phyloP scores from a whole-genome alignment of 257 asterid genomes.

The Cynanchum wilfordii region DNA sequence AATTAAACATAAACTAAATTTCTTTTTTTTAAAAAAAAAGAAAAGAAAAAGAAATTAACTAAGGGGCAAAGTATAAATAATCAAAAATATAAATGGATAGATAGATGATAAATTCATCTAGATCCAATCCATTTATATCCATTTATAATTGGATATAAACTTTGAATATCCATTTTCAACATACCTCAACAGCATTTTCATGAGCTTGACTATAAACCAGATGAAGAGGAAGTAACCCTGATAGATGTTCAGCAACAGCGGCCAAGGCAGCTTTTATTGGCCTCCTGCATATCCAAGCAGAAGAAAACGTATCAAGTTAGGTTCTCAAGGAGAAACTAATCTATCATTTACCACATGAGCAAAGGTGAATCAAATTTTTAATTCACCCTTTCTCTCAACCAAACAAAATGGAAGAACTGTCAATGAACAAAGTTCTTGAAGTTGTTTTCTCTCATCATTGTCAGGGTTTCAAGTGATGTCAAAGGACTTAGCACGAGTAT shows the following conservation, averaged over 20 bases:
- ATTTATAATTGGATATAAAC: too few relatives aligned
- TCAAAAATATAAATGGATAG: too few relatives aligned
- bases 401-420: background rate
- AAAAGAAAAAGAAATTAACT: too few relatives aligned
- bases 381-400: background rate
- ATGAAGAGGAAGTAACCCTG: slow-evolving; percentile 97
- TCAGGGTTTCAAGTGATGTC: background rate
- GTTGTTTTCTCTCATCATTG: background rate
- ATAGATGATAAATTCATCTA: too few relatives aligned
- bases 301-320: slow-evolving; percentile 10
- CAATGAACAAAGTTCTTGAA: background rate
- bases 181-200: slow-evolving; percentile 89
- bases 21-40: too few relatives aligned
- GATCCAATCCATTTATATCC: too few relatives aligned
- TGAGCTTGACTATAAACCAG: slow-evolving; percentile 95
- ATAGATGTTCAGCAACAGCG: slow-evolving; percentile 89
- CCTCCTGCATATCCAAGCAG: slow-evolving; percentile 48
- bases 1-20: too few relatives aligned
- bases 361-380: background rate
- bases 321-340: background rate
- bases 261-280: slow-evolving; percentile 93
- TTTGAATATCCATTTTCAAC: background rate
- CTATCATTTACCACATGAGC: background rate
- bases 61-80: too few relatives aligned
- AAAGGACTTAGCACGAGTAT: background rate